Conservation (phyloP, 1,284 basidiomycete species). For the Ceratobasidium sp. region DNA sequence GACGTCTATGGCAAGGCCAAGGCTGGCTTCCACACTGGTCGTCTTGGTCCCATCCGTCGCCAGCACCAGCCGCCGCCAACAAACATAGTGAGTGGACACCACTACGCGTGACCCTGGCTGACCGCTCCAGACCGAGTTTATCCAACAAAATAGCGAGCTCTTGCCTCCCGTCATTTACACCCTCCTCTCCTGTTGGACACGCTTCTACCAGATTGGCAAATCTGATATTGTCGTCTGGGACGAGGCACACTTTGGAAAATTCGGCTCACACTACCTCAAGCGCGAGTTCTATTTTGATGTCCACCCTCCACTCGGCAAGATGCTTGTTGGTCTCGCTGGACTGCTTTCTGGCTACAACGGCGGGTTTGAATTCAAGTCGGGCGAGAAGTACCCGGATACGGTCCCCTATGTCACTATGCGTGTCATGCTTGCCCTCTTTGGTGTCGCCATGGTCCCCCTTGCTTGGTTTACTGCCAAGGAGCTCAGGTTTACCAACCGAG, state of each 20-base stretch:
- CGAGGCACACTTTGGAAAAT: slow-evolving; percentile 99
- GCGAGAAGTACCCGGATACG: slow-evolving; percentile 82
- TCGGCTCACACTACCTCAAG: slow-evolving; percentile 96
- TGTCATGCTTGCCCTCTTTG: slow-evolving; percentile 93
- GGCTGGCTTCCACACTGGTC: slow-evolving; percentile 63
- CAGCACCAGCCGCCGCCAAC: slow-evolving; percentile 75
- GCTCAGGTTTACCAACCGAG: slow-evolving; percentile 89
- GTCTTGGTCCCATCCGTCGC: slow-evolving; percentile 71
- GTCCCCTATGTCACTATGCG: slow-evolving; percentile 97
- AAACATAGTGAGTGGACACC: slow-evolving; percentile 68
- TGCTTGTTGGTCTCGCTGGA: slow-evolving; percentile 96
- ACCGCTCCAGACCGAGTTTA: slow-evolving; percentile 73
- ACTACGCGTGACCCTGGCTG: slow-evolving; percentile 32
- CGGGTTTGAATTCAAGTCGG: slow-evolving; percentile 94
- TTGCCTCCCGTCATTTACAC: slow-evolving; percentile 90
- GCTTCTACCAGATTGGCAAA: slow-evolving; percentile 94
- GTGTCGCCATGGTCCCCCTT: slow-evolving; percentile 94
- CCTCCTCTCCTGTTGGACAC: slow-evolving; percentile 92
- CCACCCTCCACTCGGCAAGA: slow-evolving; percentile 98
- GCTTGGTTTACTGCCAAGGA: slow-evolving; percentile 98
- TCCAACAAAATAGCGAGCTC: slow-evolving; percentile 85
- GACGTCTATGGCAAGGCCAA: slow-evolving; percentile 75
- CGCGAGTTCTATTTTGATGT: slow-evolving; percentile 97
- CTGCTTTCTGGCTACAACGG: slow-evolving; percentile 93
- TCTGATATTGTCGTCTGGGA: slow-evolving; percentile 95